These are phyloP conservation scores for Colletotrichum somersetense DNA, from an alignment of 2,329 filamentous ascomycete genomes.

Conservation along the genomic window DNA sequence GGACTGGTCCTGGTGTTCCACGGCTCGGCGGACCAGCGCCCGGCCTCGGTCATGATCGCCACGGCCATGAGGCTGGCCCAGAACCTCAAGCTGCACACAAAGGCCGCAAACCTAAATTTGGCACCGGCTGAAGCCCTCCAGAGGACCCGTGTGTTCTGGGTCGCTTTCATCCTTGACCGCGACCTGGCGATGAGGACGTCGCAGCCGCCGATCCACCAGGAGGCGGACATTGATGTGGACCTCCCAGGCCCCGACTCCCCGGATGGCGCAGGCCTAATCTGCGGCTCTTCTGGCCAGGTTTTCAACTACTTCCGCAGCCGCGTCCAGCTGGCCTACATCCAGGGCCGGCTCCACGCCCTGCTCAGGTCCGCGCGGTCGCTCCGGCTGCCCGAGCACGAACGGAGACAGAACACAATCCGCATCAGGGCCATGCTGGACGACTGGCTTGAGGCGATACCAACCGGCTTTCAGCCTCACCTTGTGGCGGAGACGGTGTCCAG, in stretches of 20 bases:
- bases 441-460: conserved; percentile 28
- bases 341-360: conserved; percentile 39
- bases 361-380: conserved; percentile 24
- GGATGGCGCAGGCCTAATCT: conserved; percentile 26
- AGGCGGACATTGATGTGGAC: conserved; percentile 37
- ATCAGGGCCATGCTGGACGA: conserved; percentile 29
- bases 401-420: conserved; percentile 9
- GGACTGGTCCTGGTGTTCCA: conserved; percentile 48
- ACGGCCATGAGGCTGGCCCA: conserved; percentile 49
- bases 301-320: conserved; percentile 38
- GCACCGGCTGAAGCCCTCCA: conserved; percentile 44
- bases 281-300: conserved; percentile 14
- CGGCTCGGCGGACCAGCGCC: conserved; percentile 45
- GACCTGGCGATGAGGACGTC: conserved; percentile 24
- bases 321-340: conserved; percentile 35
- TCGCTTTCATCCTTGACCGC: conserved; percentile 50
- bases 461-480: conserved; percentile 20
- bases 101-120: conserved; percentile 35
- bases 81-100: conserved; percentile 46
- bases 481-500: conserved; percentile 4
- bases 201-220: conserved; percentile 36
- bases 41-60: conserved; percentile 46
- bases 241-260: conserved; percentile 19
- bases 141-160: conserved; percentile 49
- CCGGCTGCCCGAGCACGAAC: conserved; percentile 16